These are phyloP conservation scores for Dichotomocladium elegans DNA, from an alignment of 371 early-diverging fungal species.

Conservation along the genomic window DNA sequence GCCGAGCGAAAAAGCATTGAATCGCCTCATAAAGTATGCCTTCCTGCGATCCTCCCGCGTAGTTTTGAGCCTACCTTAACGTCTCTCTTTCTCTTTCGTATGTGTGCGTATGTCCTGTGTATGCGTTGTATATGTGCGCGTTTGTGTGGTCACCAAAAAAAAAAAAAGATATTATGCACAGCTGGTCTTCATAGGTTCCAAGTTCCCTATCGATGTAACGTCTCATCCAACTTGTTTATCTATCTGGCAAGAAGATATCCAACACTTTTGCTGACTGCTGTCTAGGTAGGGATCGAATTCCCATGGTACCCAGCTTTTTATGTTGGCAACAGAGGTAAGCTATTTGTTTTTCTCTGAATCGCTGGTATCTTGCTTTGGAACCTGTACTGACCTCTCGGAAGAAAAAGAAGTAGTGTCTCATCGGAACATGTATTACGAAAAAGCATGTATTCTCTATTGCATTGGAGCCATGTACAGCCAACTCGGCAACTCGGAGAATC, in stretches of 20 bases:
- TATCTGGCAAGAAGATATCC: slow-evolving; percentile 1
- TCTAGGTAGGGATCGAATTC: slow-evolving; percentile 65
- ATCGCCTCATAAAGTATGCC: slow-evolving; percentile 63
- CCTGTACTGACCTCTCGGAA: not conserved
- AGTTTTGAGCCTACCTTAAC: too few species aligned
- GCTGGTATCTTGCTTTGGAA: not conserved
- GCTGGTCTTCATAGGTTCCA: slow-evolving; percentile 69
- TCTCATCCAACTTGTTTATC: too few species aligned
- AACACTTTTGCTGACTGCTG: not conserved
- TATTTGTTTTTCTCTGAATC: not conserved
- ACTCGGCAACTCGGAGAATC: slow-evolving; percentile 63
- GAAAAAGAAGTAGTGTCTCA: slow-evolving; percentile 26
- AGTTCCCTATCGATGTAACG: slow-evolving; percentile 84
- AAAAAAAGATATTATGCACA: slow-evolving; percentile 75
- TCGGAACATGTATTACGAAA: slow-evolving; percentile 77
- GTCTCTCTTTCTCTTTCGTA: too few species aligned
- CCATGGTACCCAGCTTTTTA: slow-evolving; percentile 52
- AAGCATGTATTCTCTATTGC: slow-evolving; percentile 79
- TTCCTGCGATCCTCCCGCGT: not conserved
- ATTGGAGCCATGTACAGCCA: slow-evolving; percentile 81
- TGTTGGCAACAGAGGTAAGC: not conserved
- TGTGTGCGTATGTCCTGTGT: too few species aligned
- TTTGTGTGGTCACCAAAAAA: not conserved
- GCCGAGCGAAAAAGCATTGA: slow-evolving; percentile 63
- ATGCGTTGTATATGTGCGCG: not conserved